phyloP scores from a whole-genome alignment of 192 early-diverging fungal genomes.

The Anaeromyces robustus region DNA sequence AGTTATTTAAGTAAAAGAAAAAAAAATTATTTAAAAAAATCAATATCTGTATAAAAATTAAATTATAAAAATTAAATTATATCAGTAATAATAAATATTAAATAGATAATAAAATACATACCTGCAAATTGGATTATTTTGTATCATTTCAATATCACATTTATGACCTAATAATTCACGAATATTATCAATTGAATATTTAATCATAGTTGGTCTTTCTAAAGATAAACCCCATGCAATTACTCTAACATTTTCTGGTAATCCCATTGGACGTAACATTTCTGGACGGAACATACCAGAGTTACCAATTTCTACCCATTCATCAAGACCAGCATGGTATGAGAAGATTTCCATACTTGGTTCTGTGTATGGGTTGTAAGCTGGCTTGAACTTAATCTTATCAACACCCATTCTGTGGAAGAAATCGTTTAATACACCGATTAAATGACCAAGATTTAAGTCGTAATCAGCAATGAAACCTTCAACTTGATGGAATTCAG shows the following conservation, averaged over 20 bases:
- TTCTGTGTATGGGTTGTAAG: constrained; percentile 99
- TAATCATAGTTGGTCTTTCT: constrained; percentile 98
- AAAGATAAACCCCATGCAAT: constrained; percentile 95
- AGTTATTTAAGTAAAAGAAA: too few species aligned
- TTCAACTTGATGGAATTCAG: constrained; percentile 99
- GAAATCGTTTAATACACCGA: constrained; percentile 91
- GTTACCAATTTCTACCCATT: constrained; percentile 96
- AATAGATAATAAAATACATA: constrained; percentile 11
- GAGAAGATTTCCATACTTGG: constrained; percentile 99
- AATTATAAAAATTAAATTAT: not conserved
- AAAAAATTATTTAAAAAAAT: too few species aligned
- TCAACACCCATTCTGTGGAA: constrained; percentile 85
- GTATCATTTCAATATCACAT: constrained; percentile 79
- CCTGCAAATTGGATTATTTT: constrained; percentile 76
- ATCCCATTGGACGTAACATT: constrained; percentile 89
- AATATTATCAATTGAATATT: constrained; percentile 86
- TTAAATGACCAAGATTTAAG: constrained; percentile 87
- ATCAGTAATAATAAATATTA: too few species aligned
- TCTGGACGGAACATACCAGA: constrained; percentile 99
- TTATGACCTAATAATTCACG: constrained; percentile 88
- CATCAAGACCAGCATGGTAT: constrained; percentile 69
- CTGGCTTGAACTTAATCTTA: constrained; percentile 95
- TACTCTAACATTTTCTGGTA: constrained; percentile 83
- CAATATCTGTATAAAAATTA: not conserved
- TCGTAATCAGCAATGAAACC: constrained; percentile 93